phyloP scores from a whole-genome alignment of 441 rosid species.

The Euphorbia neoarborescens region DNA sequence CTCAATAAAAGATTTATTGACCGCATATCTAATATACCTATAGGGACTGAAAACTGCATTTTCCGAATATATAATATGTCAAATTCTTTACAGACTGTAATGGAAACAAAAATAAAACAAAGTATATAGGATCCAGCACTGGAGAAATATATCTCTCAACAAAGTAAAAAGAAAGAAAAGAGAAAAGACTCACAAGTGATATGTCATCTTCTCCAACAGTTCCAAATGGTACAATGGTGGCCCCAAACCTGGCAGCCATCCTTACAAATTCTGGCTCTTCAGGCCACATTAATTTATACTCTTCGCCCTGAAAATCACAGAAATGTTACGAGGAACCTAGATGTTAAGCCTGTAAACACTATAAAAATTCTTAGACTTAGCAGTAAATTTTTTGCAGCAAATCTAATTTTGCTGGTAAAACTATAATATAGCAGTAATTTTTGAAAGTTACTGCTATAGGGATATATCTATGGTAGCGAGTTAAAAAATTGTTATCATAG shows the following conservation, averaged over 20 bases:
- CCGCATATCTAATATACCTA: too few relatives aligned
- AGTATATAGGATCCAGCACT: not conserved
- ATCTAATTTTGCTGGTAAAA: too few relatives aligned
- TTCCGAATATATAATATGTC: not conserved
- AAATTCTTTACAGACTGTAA: too few relatives aligned
- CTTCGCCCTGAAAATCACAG: conserved; percentile 57
- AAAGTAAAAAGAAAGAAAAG: not conserved
- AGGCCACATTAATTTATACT: conserved; percentile 73
- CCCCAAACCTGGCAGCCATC: conserved; percentile 92
- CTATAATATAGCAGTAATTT: too few relatives aligned
- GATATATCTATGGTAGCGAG: too few relatives aligned
- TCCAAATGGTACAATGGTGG: conserved; percentile 86
- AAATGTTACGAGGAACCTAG: not conserved
- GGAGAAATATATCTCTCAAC: not conserved
- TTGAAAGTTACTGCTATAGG: too few relatives aligned
- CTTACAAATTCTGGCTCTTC: conserved; percentile 79
- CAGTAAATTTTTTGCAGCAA: too few relatives aligned
- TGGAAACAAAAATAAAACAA: not conserved
- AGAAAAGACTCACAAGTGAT: conserved; percentile 42
- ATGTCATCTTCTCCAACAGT: conserved; percentile 87
- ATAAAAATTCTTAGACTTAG: not conserved
- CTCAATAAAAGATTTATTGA: too few relatives aligned
- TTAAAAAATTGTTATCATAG: too few relatives aligned
- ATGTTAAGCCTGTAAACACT: not conserved
- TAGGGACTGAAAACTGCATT: too few relatives aligned